Conservation (phyloP, 805 yeast genomes). For the Lipomyces mesembrius region DNA sequence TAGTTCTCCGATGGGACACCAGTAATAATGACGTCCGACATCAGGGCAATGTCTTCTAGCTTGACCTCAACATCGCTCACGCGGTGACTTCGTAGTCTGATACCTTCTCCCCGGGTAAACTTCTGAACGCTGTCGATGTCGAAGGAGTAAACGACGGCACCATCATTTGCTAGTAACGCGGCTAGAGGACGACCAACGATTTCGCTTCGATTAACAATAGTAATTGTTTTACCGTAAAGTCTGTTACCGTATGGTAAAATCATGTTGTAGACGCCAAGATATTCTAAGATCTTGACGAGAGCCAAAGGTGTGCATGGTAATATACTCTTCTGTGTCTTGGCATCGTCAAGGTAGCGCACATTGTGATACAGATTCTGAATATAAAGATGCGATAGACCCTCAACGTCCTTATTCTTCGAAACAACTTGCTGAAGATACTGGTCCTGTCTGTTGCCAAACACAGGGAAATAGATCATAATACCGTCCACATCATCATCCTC, state of each 20-base stretch:
- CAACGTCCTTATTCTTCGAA: slow-evolving; percentile 90
- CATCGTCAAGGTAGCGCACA: slow-evolving; percentile 76
- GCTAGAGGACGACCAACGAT: slow-evolving; percentile 98
- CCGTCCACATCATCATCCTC: slow-evolving; percentile 78
- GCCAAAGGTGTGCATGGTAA: slow-evolving; percentile 97
- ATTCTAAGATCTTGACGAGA: slow-evolving; percentile 88
- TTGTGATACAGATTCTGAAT: slow-evolving; percentile 96
- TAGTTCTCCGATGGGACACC: slow-evolving; percentile 88
- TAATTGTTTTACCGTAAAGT: slow-evolving; percentile 87
- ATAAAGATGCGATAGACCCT: slow-evolving; percentile 88
- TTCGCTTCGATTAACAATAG: slow-evolving; percentile 91
- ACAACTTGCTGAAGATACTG: slow-evolving; percentile 94
- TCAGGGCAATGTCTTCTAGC: slow-evolving; percentile 66
- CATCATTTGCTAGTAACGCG: slow-evolving; percentile 93
- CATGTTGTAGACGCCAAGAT: slow-evolving; percentile 82
- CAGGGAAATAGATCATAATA: slow-evolving; percentile 97
- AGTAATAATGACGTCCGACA: slow-evolving; percentile 90
- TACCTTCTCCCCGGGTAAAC: slow-evolving; percentile 92
- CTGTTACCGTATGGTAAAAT: slow-evolving; percentile 87
- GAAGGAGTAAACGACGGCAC: slow-evolving; percentile 92
- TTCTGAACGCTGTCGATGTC: slow-evolving; percentile 86
- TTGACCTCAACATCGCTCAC: slow-evolving; percentile 63
- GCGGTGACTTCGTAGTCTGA: slow-evolving; percentile 78
- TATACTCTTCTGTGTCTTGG: slow-evolving; percentile 75
- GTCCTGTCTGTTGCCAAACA: slow-evolving; percentile 92